Percentiles rank a stretch among this genome's conserved stretches.
phyloP scores from a whole-genome alignment of 768 basidiomycete species.

The Pleurotus cornucopiae region DNA sequence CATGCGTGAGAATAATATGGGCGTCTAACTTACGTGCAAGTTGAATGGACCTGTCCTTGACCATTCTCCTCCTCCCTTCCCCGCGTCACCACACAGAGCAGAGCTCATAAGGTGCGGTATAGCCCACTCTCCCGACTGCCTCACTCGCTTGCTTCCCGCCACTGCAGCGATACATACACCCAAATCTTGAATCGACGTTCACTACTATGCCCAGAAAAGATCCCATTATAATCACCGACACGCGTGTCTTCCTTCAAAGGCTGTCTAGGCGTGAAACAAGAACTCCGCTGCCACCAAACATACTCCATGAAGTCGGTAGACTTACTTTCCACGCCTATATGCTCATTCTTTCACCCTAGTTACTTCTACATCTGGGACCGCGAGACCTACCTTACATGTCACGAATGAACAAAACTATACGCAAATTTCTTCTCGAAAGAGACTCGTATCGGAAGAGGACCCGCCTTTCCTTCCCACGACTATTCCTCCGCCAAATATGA shows the following conservation, averaged over 20 bases:
- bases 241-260: not conserved
- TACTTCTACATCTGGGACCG: not conserved
- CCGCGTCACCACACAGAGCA: too few species aligned
- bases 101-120: too few species aligned
- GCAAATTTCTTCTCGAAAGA: not conserved
- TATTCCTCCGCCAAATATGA: not conserved
- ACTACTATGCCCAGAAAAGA: not conserved
- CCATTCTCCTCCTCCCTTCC: too few species aligned
- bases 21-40: too few species aligned
- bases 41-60: too few species aligned
- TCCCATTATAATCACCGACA: not conserved
- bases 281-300: not conserved
- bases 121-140: too few species aligned
- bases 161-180: too few species aligned
- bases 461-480: not conserved
- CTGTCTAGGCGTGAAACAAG: too few species aligned
- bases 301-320: not conserved
- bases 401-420: not conserved
- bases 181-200: too few species aligned
- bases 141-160: too few species aligned
- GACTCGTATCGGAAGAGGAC: not conserved
- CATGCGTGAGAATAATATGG: not conserved
- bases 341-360: not conserved
- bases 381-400: not conserved
- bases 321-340: not conserved